These are phyloP conservation scores for Amanita phalloides DNA, from an alignment of 768 basidiomycete species.

Conservation along the genomic window DNA sequence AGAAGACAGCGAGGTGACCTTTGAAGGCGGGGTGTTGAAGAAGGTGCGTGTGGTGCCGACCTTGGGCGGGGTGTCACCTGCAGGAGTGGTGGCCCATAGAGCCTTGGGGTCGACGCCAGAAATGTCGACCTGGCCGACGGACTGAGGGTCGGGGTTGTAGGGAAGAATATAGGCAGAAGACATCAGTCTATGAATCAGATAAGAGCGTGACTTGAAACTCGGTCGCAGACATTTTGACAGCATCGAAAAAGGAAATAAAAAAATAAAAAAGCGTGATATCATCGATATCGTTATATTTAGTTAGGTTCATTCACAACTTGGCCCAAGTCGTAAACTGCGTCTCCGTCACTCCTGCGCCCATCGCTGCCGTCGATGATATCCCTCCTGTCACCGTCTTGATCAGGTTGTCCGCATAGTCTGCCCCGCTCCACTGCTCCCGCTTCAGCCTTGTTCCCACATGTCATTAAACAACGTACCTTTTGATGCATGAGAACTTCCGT, in stretches of 20 bases:
- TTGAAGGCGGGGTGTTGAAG: conserved; percentile 39
- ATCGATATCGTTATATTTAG: no score
- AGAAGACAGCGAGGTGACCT: conserved; percentile 45
- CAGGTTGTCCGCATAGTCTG: conserved; percentile 83
- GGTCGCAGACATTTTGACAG: not conserved
- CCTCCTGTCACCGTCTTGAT: conserved; percentile 97
- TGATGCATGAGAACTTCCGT: conserved; percentile 98
- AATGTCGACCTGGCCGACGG: conserved; percentile 15
- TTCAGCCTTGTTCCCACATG: conserved; percentile 9
- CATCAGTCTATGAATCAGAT: conserved; percentile 7
- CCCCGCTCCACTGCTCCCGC: conserved; percentile 75
- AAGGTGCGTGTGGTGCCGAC: conserved; percentile 57
- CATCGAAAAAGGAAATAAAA: not conserved
- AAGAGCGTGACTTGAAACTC: not conserved
- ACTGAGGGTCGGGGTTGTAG: conserved; percentile 31
- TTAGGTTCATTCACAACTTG: no score
- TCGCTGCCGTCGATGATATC: conserved; percentile 95
- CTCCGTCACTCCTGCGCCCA: conserved; percentile 95
- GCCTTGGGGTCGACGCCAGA: conserved; percentile 31
- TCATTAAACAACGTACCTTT: conserved; percentile 43
- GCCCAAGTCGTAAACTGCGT: conserved; percentile 49
- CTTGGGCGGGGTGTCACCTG: conserved; percentile 41
- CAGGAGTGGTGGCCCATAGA: conserved; percentile 42
- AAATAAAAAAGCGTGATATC: not conserved
- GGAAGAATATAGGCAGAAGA: conserved; percentile 48